Conservation (phyloP, 2,329 filamentous ascomycete genomes). For the Huntiella bhutanensis region DNA sequence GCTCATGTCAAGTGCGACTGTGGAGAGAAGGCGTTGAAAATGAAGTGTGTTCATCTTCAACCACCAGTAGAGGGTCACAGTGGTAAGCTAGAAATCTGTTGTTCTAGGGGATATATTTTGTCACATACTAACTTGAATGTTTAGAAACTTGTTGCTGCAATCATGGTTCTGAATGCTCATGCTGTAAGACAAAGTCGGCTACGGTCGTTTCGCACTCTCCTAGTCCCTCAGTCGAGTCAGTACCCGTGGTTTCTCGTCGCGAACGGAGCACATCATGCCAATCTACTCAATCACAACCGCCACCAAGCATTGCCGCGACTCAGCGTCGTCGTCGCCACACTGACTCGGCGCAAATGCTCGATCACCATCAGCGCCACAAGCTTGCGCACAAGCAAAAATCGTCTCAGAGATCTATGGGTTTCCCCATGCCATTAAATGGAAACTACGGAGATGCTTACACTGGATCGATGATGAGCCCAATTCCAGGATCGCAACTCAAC, state of each 20-base stretch:
- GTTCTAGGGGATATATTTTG: neutral
- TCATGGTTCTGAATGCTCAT: slow-evolving; percentile 48
- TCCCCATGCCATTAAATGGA: neutral
- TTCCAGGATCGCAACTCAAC: slow-evolving; percentile 1
- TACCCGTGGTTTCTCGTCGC: slow-evolving; percentile 5
- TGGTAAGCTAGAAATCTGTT: slow-evolving; percentile 26
- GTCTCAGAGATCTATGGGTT: neutral
- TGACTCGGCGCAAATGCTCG: slow-evolving; percentile 15
- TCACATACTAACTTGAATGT: slow-evolving; percentile 3
- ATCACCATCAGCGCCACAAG: slow-evolving; percentile 46
- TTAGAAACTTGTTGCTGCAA: slow-evolving; percentile 51
- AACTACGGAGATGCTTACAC: neutral
- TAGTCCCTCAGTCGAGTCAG: slow-evolving; percentile 10
- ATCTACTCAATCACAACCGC: slow-evolving; percentile 8
- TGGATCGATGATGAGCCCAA: slow-evolving; percentile 1
- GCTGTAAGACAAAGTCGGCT: slow-evolving; percentile 44
- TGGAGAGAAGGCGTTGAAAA: slow-evolving; percentile 56
- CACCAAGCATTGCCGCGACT: slow-evolving; percentile 2
- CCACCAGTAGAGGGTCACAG: slow-evolving; percentile 37
- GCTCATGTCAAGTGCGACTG: slow-evolving; percentile 95
- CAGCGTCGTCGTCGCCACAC: slow-evolving; percentile 10
- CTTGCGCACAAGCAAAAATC: slow-evolving; percentile 35
- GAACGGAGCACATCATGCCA: slow-evolving; percentile 10
- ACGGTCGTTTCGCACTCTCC: slow-evolving; percentile 27
- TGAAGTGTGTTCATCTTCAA: slow-evolving; percentile 45